Evolutionary conservation across 2,329 filamentous ascomycete genomes (phyloP).

Genomic region (Claviceps sp.): DNA sequence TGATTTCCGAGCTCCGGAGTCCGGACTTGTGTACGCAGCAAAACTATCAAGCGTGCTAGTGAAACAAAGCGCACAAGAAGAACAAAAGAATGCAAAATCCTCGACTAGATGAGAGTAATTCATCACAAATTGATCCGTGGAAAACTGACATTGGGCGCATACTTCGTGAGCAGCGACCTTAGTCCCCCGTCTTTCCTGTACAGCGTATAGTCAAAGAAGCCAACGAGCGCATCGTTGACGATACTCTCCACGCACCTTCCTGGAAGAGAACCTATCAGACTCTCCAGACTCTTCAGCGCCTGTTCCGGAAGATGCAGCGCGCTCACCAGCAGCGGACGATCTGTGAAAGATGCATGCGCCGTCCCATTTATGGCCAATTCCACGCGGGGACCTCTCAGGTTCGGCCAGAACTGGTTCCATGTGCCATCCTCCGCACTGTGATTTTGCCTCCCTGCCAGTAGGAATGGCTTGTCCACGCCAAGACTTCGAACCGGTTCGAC

Average conservation of each 20-base stretch:
- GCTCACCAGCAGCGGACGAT: constrained; percentile 16
- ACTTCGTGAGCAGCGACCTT: constrained; percentile 1
- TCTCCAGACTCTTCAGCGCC: constrained; percentile 1
- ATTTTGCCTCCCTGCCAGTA: constrained; percentile 15
- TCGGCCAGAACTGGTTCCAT: constrained; percentile 18
- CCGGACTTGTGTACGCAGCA: no score
- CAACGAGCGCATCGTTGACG: constrained; percentile 10
- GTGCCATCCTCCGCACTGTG: constrained; percentile 18
- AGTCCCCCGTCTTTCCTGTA: constrained; percentile 5
- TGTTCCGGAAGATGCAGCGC: constrained; percentile 11
- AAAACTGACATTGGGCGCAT: constrained; percentile 9
- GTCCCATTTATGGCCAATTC: constrained; percentile 14
- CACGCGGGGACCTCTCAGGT: constrained; percentile 13
- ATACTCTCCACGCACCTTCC: constrained; percentile 9
- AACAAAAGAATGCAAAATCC: no score
- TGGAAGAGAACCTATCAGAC: constrained; percentile 9
- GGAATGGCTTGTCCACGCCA: constrained; percentile 13
- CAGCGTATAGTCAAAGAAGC: constrained; percentile 12
- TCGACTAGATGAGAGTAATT: no score
- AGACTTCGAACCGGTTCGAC: constrained; percentile 11
- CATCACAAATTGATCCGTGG: constrained; percentile 8
- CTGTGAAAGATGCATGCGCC: constrained; percentile 19
- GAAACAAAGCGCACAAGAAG: no score
- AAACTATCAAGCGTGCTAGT: no score
- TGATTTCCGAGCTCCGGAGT: no score